phyloP scores from a whole-genome alignment of 192 early-diverging fungal genomes.

The Chytriomyces sp. region DNA sequence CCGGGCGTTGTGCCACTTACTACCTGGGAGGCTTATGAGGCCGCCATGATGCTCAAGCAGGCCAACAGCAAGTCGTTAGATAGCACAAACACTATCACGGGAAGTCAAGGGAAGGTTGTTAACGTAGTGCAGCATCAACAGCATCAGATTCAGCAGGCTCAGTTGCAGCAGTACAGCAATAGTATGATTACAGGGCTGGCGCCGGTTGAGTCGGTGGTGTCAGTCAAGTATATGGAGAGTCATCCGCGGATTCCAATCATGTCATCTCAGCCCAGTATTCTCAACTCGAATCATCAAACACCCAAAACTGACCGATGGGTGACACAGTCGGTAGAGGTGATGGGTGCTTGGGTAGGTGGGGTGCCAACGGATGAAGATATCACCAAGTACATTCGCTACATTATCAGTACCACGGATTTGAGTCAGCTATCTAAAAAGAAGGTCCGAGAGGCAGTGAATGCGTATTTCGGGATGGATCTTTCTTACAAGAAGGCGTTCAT shows the following conservation, averaged over 20 bases:
- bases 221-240: neutral
- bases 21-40: constrained; percentile 51
- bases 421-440: constrained; percentile 79
- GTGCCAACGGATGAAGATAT: constrained; percentile 79
- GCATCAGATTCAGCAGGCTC: neutral
- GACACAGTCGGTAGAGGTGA: neutral
- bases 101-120: neutral
- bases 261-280: neutral
- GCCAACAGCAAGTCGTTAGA: neutral
- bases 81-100: neutral
- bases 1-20: constrained; percentile 39
- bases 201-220: neutral
- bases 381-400: constrained; percentile 66
- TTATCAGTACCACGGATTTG: constrained; percentile 71
- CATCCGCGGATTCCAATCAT: neutral
- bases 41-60: constrained; percentile 13
- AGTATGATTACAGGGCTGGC: neutral
- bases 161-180: neutral
- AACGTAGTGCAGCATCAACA: neutral
- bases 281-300: neutral
- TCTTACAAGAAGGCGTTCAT: constrained; percentile 67
- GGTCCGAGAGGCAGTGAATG: constrained; percentile 70
- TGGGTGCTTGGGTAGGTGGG: constrained; percentile 30
- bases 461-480: constrained; percentile 72
- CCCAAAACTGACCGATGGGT: neutral